phyloP scores from a whole-genome alignment of 2,329 filamentous ascomycete genomes.

The Catunica adiposa region DNA sequence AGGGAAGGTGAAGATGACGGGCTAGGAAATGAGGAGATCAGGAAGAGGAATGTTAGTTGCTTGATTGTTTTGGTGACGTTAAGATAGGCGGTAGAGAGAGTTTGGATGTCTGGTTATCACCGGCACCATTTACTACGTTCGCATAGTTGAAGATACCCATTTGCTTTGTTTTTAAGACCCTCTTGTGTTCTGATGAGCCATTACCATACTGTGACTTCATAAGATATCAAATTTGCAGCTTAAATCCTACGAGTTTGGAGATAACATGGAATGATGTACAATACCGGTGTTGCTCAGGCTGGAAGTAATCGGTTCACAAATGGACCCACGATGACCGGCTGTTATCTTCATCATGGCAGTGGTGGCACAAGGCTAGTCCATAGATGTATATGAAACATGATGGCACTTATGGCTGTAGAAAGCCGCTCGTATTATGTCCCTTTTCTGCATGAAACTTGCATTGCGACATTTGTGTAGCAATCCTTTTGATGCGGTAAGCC shows the following conservation, averaged over 20 bases:
- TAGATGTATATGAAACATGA: neutral
- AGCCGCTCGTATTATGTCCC: neutral
- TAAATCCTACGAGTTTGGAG: no score
- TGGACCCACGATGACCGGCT: no score
- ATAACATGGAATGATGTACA: no score
- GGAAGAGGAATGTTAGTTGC: conserved; percentile 34
- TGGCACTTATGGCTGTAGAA: neutral
- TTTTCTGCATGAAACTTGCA: neutral
- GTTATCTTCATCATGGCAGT: no score
- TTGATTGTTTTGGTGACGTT: conserved; percentile 26
- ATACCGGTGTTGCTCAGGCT: no score
- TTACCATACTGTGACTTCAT: no score
- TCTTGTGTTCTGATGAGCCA: no score
- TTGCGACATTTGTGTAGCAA: neutral
- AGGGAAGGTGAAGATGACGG: conserved; percentile 22
- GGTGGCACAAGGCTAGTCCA: neutral
- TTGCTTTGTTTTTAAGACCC: neutral
- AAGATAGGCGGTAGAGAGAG: neutral
- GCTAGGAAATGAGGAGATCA: conserved; percentile 22
- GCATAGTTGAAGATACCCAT: neutral
- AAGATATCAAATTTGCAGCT: no score
- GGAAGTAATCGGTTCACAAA: no score
- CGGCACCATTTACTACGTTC: neutral
- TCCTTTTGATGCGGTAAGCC: neutral
- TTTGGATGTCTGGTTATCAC: neutral